These are phyloP conservation scores for Nigrograna mackinnonii DNA, from an alignment of 2,329 filamentous ascomycete species.

Conservation along the genomic window DNA sequence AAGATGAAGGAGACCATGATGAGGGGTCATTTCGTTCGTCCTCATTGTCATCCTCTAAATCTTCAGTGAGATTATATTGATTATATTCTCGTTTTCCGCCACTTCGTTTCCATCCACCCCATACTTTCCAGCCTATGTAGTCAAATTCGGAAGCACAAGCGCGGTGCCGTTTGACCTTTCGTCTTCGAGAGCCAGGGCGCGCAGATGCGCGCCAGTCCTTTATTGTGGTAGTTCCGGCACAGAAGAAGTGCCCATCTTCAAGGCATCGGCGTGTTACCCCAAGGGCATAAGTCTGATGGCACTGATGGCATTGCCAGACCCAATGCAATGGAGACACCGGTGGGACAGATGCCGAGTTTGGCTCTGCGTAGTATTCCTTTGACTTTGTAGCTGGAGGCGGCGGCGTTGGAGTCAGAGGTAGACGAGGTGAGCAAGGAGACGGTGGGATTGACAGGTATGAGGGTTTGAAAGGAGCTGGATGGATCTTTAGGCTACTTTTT, in stretches of 20 bases:
- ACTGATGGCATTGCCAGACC: slow-evolving; percentile 60
- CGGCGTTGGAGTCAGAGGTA: slow-evolving; percentile 19
- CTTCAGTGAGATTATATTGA: too few relatives aligned
- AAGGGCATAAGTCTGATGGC: slow-evolving; percentile 51
- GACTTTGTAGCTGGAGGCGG: slow-evolving; percentile 1
- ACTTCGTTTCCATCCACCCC: slow-evolving; percentile 48
- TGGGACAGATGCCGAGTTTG: slow-evolving; percentile 10
- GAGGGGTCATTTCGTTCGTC: neutral
- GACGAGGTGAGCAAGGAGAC: slow-evolving; percentile 47
- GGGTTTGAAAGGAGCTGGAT: slow-evolving; percentile 45
- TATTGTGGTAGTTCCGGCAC: slow-evolving; percentile 49
- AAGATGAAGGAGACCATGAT: slow-evolving; percentile 2
- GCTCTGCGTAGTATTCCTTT: neutral
- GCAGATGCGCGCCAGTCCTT: slow-evolving; percentile 31
- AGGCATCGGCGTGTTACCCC: slow-evolving; percentile 57
- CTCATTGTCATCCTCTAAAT: too few relatives aligned
- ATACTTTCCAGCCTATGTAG: slow-evolving; percentile 54
- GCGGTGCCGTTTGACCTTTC: slow-evolving; percentile 30
- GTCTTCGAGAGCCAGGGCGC: neutral
- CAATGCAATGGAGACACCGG: slow-evolving; percentile 45
- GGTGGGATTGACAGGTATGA: slow-evolving; percentile 49
- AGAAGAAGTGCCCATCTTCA: slow-evolving; percentile 59
- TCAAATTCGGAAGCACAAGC: slow-evolving; percentile 58
- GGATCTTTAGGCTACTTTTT: slow-evolving; percentile 27
- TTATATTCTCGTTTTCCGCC: slow-evolving; percentile 1